Percentiles rank a stretch among this genome's conserved stretches.
Conservation (phyloP, 139 green algal genomes). For the Pleodorina starrii region DNA sequence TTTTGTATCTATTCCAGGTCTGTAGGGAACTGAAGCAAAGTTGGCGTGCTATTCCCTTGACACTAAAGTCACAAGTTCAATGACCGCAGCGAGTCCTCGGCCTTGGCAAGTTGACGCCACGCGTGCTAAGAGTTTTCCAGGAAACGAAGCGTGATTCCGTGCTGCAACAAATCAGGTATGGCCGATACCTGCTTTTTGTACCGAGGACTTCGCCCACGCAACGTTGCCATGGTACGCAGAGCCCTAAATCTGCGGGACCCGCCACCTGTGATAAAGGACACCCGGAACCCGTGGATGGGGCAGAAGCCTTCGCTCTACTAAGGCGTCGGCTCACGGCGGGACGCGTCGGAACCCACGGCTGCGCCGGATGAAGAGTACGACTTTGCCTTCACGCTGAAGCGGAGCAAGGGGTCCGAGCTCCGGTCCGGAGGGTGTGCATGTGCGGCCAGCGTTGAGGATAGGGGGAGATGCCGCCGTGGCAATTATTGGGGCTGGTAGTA, state of each 20-base stretch:
- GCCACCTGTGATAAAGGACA: constrained; percentile 21
- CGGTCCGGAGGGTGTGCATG: too few species aligned
- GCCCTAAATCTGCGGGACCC: constrained; percentile 22
- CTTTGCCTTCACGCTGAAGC: too few species aligned
- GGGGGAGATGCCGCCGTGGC: too few species aligned
- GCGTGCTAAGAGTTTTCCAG: background rate
- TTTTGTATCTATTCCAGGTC: constrained; percentile 5
- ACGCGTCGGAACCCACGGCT: too few species aligned
- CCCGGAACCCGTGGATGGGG: constrained; percentile 19
- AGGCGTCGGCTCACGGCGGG: too few species aligned
- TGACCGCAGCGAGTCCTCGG: constrained; percentile 20
- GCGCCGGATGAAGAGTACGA: too few species aligned
- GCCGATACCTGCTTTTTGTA: background rate
- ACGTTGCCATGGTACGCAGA: background rate
- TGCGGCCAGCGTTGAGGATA: too few species aligned
- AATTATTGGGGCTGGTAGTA: too few species aligned
- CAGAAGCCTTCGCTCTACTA: constrained; percentile 26
- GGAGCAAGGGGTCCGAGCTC: too few species aligned
- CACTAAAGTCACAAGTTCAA: background rate
- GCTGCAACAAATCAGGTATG: constrained; percentile 4
- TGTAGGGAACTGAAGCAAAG: background rate
- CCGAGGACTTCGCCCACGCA: background rate
- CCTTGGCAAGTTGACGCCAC: constrained; percentile 26
- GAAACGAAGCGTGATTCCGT: background rate
- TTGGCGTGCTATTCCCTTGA: background rate